A percentile compares a stretch with the other conserved stretches of the same genome.
Conservation (phyloP, 805 yeast genomes). For the Lachancea sp. region DNA sequence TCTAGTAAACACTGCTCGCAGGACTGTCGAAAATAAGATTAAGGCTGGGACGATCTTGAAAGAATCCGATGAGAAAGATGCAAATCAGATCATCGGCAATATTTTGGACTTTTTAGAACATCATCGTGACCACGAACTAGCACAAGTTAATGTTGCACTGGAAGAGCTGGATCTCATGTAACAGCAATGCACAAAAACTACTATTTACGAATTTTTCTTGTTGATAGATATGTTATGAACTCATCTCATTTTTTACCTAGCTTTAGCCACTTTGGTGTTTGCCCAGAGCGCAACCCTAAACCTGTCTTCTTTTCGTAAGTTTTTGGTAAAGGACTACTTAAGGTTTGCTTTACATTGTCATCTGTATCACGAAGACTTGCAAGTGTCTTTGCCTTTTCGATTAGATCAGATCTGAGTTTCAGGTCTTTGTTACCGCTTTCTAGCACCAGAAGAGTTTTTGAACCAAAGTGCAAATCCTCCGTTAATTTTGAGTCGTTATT, state of each 20-base stretch:
- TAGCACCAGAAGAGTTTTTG: conserved; percentile 41
- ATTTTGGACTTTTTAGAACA: conserved; percentile 13
- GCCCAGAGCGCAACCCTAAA: conserved; percentile 7
- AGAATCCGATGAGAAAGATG: background rate
- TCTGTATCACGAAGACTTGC: conserved; percentile 24
- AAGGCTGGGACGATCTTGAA: conserved; percentile 2
- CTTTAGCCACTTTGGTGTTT: conserved; percentile 38
- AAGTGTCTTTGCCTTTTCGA: conserved; percentile 31
- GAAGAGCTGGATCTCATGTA: conserved; percentile 11
- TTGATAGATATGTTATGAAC: background rate
- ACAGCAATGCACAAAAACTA: background rate
- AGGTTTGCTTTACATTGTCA: conserved; percentile 11
- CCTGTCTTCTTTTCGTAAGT: conserved; percentile 6
- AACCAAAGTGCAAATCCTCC: conserved; percentile 38
- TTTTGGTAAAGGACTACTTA: conserved; percentile 10
- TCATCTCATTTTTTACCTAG: conserved; percentile 31
- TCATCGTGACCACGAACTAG: conserved; percentile 14
- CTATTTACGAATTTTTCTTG: background rate
- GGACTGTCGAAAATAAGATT: conserved; percentile 1
- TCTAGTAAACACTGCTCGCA: conserved; percentile 1
- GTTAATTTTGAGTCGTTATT: conserved; percentile 30
- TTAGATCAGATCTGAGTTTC: conserved; percentile 26
- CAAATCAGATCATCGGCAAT: conserved; percentile 6
- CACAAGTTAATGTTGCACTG: conserved; percentile 13
- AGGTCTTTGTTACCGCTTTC: conserved; percentile 23